phyloP scores from a whole-genome alignment of 495 filamentous ascomycete species.

The Mycothermus thermophilus region DNA sequence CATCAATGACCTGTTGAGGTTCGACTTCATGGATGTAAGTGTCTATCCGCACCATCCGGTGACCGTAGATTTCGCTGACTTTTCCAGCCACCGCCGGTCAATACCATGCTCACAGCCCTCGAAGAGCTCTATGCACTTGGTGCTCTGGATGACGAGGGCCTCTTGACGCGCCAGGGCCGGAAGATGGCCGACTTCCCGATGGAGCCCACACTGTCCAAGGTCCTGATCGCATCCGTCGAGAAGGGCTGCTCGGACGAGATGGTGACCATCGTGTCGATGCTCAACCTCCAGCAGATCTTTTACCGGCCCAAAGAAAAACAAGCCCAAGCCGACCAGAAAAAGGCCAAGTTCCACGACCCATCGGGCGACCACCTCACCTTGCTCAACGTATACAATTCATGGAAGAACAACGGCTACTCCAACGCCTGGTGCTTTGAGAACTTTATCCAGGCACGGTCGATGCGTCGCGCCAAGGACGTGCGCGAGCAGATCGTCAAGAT shows the following conservation, averaged over 20 bases:
- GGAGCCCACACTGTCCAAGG: constrained; percentile 75
- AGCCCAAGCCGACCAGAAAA: constrained; percentile 90
- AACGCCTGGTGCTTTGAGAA: constrained; percentile 96
- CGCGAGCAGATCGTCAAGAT: constrained; percentile 84
- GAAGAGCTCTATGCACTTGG: constrained; percentile 89
- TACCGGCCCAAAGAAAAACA: constrained; percentile 96
- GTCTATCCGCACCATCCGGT: neutral
- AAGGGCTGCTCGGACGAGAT: constrained; percentile 87
- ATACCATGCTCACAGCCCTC: constrained; percentile 91
- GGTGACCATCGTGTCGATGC: constrained; percentile 89
- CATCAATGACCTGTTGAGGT: constrained; percentile 93
- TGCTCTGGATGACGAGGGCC: constrained; percentile 90
- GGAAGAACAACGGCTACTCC: constrained; percentile 69
- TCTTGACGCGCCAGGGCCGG: constrained; percentile 79
- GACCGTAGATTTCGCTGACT: neutral
- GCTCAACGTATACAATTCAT: constrained; percentile 90
- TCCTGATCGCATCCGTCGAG: constrained; percentile 75
- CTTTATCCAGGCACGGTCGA: constrained; percentile 83
- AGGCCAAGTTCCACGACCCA: constrained; percentile 91
- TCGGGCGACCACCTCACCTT: constrained; percentile 89
- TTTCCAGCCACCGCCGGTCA: constrained; percentile 59
- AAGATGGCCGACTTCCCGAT: constrained; percentile 99
- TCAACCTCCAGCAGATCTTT: constrained; percentile 72
- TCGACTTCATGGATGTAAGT: constrained; percentile 88
- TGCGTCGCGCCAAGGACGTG: constrained; percentile 83